These are phyloP conservation scores for Phaeosphaeriaceae sp. DNA, from an alignment of 2,329 filamentous ascomycete genomes.

Conservation along the genomic window DNA sequence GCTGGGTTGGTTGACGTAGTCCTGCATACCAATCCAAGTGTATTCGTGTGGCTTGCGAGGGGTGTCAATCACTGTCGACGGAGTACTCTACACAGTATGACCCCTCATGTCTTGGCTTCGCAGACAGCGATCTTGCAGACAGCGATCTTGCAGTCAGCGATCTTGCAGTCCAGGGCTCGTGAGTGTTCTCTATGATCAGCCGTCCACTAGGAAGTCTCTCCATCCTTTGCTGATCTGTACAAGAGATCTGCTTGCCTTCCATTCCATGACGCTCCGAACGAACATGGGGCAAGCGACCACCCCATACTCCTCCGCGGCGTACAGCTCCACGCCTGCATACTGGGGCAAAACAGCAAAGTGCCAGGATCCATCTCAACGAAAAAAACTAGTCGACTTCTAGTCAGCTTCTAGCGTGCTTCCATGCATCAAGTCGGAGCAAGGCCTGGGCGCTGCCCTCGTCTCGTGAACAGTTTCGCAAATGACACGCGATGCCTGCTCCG, in stretches of 20 bases:
- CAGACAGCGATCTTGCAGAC: not conserved
- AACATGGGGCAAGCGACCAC: too few species aligned
- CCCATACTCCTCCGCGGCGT: slow-evolving; percentile 5
- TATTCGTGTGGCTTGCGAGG: not conserved
- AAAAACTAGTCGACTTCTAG: slow-evolving; percentile 16
- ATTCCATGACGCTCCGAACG: not conserved
- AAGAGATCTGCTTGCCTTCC: not conserved
- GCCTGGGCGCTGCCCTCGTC: too few species aligned
- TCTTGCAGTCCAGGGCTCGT: not conserved
- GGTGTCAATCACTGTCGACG: not conserved
- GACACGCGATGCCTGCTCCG: slow-evolving; percentile 4
- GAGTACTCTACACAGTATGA: not conserved
- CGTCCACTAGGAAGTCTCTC: not conserved
- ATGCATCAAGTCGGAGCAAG: slow-evolving; percentile 8
- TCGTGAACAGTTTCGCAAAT: not conserved
- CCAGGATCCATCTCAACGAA: slow-evolving; percentile 17
- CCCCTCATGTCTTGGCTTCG: not conserved
- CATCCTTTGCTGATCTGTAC: not conserved
- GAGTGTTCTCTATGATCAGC: too few species aligned
- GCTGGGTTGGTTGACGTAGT: not conserved
- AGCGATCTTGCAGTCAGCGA: too few species aligned
- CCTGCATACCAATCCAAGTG: not conserved
- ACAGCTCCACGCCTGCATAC: not conserved
- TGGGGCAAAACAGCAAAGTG: slow-evolving; percentile 4
- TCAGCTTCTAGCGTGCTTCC: slow-evolving; percentile 30